phyloP scores from a whole-genome alignment of 371 early-diverging fungal genomes.

The Haplosporangium sp. region DNA sequence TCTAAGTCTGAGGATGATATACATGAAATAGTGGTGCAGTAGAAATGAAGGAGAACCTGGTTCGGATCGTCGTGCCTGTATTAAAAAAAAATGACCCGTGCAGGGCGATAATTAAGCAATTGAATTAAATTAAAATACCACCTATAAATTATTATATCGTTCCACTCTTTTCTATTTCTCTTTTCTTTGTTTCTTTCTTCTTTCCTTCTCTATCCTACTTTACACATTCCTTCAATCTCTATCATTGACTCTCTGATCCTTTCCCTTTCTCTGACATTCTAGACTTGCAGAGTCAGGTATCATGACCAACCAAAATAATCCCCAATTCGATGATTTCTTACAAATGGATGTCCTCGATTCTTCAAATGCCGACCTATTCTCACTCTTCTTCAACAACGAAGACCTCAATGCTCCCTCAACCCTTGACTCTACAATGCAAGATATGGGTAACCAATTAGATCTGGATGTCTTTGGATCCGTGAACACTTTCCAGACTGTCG shows the following conservation, averaged over 20 bases:
- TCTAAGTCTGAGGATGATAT: no score
- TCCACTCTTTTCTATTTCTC: background rate
- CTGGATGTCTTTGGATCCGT: slow-evolving; percentile 10
- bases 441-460: background rate
- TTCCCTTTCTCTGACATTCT: slow-evolving; percentile 1
- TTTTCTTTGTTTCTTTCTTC: background rate
- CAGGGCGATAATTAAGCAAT: no score
- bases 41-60: no score
- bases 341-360: slow-evolving; percentile 41
- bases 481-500: background rate
- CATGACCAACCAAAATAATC: slow-evolving; percentile 21
- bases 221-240: background rate
- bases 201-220: slow-evolving; percentile 7
- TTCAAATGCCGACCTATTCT: slow-evolving; percentile 24
- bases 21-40: no score
- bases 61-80: no score
- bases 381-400: slow-evolving; percentile 23
- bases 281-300: background rate
- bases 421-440: background rate
- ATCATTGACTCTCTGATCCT: background rate
- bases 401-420: slow-evolving; percentile 9
- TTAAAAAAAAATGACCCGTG: no score
- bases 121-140: no score
- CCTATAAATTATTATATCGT: no score
- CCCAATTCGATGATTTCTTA: slow-evolving; percentile 45